Base-by-base conservation (phyloP, 1,139 yeast species). In the Taiozyma onychis region DNA sequence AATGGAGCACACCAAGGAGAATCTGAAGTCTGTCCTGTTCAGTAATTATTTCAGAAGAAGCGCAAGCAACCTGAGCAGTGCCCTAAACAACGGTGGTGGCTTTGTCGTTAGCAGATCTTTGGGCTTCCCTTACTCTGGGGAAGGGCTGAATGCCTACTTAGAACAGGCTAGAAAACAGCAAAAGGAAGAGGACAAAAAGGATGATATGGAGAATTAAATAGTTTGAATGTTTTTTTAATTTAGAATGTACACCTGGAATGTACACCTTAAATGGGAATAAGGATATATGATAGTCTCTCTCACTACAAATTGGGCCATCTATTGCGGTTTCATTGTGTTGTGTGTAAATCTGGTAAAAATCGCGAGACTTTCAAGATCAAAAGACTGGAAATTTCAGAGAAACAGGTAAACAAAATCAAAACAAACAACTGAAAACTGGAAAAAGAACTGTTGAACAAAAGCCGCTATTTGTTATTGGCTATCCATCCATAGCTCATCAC, bases 21-120 rank as follows among this genome's bases (percentile, higher is more conserved):
- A 72, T 48, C 69, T 83, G 37, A 51, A 74, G 48, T 71, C 72
- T 18, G 75, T 80, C 10, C 63, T 82, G 16, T 70, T 77, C 51
- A 77, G 82, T 51, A 78, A 81, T 1, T 82, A 80, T 57, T 81
- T 78, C 63, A 72, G 71, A 46, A 81, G 75, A 59, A 71, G 82
- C 11, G 66, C 71, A 42, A 67, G 70, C 22, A 71, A 71, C 47
- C 66, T 83, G 50, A 71, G 78, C 48, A 66, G 67, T 43, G 81
- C 75, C 27, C 66, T 81, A 50, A 66, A 60, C 16, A 64, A 67
- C 16, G 84, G 83, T 2, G 77, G 81, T 6, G 85, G 85, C 2
- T 72, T 67, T 50, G 61, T 80, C 39, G 72, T 83, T 47, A 72
- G 87, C 6, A 75, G 71, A 51, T 74, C 79, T 45, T 70, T 82